Evolutionary conservation across 1,139 yeast genomes (phyloP).

Genomic region (Yamadazyma aaseri): DNA sequence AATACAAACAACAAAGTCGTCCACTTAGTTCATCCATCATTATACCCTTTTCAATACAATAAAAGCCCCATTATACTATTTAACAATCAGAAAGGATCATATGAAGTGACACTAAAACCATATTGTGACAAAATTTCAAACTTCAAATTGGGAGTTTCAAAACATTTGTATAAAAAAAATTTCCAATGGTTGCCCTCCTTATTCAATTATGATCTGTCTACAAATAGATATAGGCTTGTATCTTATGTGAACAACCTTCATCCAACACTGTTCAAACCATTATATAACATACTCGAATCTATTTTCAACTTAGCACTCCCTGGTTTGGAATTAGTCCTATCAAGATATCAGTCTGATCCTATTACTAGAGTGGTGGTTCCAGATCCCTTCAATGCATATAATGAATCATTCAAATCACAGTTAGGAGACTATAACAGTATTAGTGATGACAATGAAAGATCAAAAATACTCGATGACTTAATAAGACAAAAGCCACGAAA

Average conservation of each 20-base stretch:
- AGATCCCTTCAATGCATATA: constrained; percentile 16
- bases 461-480: constrained; percentile 2
- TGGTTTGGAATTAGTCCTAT: constrained; percentile 28
- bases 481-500: constrained; percentile 6
- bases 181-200: constrained; percentile 37
- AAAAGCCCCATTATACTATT: constrained; percentile 23
- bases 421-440: constrained; percentile 6
- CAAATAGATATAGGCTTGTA: constrained; percentile 19
- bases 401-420: constrained; percentile 8
- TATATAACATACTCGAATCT: constrained; percentile 27
- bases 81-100: constrained; percentile 1
- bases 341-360: constrained; percentile 22
- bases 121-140: constrained; percentile 14
- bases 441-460: constrained; percentile 9
- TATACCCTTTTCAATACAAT: constrained; percentile 38
- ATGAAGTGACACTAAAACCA: constrained; percentile 10
- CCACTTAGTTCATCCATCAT: constrained; percentile 45
- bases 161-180: constrained; percentile 8
- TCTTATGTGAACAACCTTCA: constrained; percentile 43
- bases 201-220: constrained; percentile 8
- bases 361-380: constrained; percentile 19
- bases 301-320: constrained; percentile 21
- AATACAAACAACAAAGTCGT: constrained; percentile 32
- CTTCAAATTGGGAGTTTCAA: constrained; percentile 18
- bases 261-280: constrained; percentile 21